Evolutionary conservation across 1,284 basidiomycete species (phyloP).

Genomic region (Cystobasidiaceae sp.): DNA sequence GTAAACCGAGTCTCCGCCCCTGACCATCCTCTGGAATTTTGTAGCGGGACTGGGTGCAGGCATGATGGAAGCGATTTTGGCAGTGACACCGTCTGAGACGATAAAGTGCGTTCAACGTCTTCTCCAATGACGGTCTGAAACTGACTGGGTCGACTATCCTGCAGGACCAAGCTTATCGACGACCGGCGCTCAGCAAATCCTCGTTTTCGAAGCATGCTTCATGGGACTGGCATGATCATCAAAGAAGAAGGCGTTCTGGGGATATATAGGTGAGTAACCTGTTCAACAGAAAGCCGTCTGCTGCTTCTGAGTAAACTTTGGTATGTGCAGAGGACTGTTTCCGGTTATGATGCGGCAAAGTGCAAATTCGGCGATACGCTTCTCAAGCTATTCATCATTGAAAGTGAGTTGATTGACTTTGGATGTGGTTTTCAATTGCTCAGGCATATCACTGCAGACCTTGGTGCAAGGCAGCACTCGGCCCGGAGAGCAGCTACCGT

Average conservation of each 20-base stretch:
- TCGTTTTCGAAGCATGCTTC: conserved; percentile 78
- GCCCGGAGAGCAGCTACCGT: conserved; percentile 78
- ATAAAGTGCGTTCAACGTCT: conserved; percentile 68
- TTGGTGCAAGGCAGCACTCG: conserved; percentile 75
- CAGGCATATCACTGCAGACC: conserved; percentile 52
- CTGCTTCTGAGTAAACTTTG: neutral
- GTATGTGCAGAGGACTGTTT: conserved; percentile 59
- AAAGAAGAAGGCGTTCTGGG: conserved; percentile 70
- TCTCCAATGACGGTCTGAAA: too few relatives aligned
- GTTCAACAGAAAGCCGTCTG: neutral
- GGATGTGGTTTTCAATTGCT: neutral
- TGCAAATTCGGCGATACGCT: conserved; percentile 79
- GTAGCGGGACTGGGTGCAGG: conserved; percentile 89
- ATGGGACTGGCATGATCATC: conserved; percentile 78
- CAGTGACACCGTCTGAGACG: conserved; percentile 94
- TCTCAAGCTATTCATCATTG: conserved; percentile 32
- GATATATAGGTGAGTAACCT: conserved; percentile 63
- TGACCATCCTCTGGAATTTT: neutral
- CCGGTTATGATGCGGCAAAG: conserved; percentile 97
- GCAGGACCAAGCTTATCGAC: conserved; percentile 94
- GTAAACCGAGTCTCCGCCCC: conserved; percentile 3
- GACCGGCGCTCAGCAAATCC: conserved; percentile 80
- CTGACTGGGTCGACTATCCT: neutral
- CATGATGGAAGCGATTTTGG: conserved; percentile 87
- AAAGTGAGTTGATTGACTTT: conserved; percentile 8